These are phyloP conservation scores for Eucalyptus lansdowneana DNA, from an alignment of 345 rosid species.

Conservation along the genomic window DNA sequence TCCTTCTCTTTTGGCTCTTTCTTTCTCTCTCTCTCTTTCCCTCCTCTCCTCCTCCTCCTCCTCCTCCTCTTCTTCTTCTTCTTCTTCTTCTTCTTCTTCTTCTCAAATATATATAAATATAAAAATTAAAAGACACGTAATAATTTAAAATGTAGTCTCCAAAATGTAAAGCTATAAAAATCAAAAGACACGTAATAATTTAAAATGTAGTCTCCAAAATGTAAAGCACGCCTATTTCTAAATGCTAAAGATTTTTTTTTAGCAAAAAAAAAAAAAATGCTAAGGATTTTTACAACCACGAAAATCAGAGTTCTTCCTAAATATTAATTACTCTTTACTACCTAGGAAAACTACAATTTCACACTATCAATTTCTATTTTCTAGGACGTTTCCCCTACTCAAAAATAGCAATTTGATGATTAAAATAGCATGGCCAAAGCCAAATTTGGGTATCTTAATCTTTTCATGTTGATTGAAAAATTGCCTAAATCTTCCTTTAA, in stretches of 20 bases:
- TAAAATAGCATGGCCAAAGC: not conserved
- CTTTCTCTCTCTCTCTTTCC: too few relatives aligned
- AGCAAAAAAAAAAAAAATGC: not conserved
- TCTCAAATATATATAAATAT: not conserved
- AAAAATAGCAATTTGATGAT: not conserved
- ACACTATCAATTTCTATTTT: not conserved
- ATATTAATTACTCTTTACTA: not conserved
- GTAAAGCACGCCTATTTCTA: not conserved
- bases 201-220: not conserved
- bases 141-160: not conserved
- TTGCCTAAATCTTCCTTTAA: not conserved
- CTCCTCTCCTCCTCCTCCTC: too few relatives aligned
- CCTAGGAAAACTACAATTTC: not conserved
- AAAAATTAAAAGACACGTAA: not conserved
- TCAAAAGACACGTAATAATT: not conserved
- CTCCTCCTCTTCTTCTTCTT: too few relatives aligned
- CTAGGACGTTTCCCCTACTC: not conserved
- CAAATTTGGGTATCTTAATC: not conserved
- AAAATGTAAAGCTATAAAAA: not conserved
- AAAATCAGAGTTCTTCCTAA: not conserved
- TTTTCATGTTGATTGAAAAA: not conserved
- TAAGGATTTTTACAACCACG: not conserved
- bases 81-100: not conserved
- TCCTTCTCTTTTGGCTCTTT: not conserved
- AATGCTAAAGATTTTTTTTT: not conserved